These are phyloP conservation scores for Sicyos edulis DNA, from an alignment of 306 rosid species.

Conservation along the genomic window DNA sequence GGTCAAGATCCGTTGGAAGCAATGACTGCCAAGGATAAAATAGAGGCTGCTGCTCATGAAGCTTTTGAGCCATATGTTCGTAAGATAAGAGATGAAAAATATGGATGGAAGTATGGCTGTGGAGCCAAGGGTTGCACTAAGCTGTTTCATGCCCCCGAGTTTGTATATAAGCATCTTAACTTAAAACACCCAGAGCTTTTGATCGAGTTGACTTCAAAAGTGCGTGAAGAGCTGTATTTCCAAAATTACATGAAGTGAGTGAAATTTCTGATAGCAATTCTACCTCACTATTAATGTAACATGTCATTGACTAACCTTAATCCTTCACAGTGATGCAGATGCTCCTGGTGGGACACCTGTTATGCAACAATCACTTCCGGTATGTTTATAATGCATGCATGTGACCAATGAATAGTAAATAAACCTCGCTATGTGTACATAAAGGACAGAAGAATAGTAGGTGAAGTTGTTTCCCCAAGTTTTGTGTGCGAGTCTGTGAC, in stretches of 20 bases:
- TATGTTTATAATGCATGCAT: conserved; percentile 22
- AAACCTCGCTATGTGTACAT: not conserved
- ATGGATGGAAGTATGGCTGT: conserved; percentile 99
- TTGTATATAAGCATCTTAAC: conserved; percentile 91
- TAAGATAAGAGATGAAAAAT: conserved; percentile 96
- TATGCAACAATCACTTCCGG: conserved; percentile 89
- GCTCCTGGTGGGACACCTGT: conserved; percentile 96
- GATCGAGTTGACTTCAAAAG: conserved; percentile 69
- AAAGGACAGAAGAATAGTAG: not conserved
- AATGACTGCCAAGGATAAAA: conserved; percentile 93
- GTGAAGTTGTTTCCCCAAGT: not conserved
- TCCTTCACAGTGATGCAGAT: conserved; percentile 59
- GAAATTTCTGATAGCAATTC: conserved; percentile 13
- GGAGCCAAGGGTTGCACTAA: conserved; percentile 99
- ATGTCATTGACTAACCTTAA: conserved; percentile 29
- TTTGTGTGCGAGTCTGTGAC: not conserved
- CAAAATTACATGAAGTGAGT: conserved; percentile 97
- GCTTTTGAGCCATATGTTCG: conserved; percentile 81
- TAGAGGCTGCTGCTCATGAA: conserved; percentile 85
- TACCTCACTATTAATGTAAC: conserved; percentile 14
- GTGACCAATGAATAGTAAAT: not conserved
- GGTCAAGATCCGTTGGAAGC: conserved; percentile 91
- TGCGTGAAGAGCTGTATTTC: conserved; percentile 83
- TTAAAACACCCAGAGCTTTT: conserved; percentile 85
- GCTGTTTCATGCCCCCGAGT: conserved; percentile 96